Conservation (phyloP, 257 asterid genomes). For the Scutellaria minor region DNA sequence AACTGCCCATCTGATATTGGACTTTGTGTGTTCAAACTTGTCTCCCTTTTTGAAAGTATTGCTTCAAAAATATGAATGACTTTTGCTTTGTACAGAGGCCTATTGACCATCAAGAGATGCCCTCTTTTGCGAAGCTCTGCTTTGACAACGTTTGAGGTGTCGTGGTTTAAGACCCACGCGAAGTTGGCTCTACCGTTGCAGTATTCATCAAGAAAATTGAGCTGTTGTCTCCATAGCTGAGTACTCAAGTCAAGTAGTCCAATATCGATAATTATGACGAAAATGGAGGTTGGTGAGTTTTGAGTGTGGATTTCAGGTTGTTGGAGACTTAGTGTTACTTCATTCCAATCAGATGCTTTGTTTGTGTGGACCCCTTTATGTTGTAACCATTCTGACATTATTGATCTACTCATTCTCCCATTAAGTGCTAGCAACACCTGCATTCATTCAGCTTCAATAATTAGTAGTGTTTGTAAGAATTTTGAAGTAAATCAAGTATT, state of each 20-base stretch:
- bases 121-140: slow-evolving; percentile 73
- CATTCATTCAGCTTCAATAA: slow-evolving; percentile 41
- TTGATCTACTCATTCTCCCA: slow-evolving; percentile 68
- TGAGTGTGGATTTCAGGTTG: slow-evolving; percentile 35
- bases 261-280: slow-evolving; percentile 65
- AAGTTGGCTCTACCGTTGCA: slow-evolving; percentile 55
- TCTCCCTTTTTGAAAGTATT: slow-evolving; percentile 46
- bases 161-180: slow-evolving; percentile 81
- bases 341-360: slow-evolving; percentile 87
- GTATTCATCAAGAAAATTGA: slow-evolving; percentile 64
- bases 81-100: slow-evolving; percentile 80
- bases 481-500: background rate
- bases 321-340: slow-evolving; percentile 66
- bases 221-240: slow-evolving; percentile 80
- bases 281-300: slow-evolving; percentile 37
- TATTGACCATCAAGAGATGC: slow-evolving; percentile 69
- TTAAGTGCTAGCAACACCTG: slow-evolving; percentile 92
- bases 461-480: slow-evolving; percentile 25
- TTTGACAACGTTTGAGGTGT: slow-evolving; percentile 64
- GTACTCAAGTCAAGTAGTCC: slow-evolving; percentile 81
- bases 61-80: slow-evolving; percentile 71
- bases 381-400: slow-evolving; percentile 67
- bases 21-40: slow-evolving; percentile 35
- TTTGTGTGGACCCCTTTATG: slow-evolving; percentile 59
- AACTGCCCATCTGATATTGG: slow-evolving; percentile 43